A percentile compares a stretch with the other conserved stretches of the same genome.
Evolutionary conservation across 371 early-diverging fungal genomes (phyloP).

Genomic region (Mortierella sp.): DNA sequence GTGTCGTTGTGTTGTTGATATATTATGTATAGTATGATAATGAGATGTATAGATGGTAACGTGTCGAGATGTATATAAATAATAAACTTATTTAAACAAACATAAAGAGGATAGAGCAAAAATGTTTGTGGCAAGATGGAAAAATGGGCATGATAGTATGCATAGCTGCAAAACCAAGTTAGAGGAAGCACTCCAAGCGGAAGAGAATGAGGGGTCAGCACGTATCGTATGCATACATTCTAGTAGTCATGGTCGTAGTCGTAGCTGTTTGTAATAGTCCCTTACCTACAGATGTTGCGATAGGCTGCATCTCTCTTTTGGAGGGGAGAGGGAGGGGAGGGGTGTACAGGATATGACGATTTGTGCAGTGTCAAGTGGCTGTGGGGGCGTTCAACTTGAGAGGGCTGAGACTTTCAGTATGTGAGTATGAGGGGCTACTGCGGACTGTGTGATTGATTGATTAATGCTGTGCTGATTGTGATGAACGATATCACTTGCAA

Average conservation of each 20-base stretch:
- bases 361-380: constrained; percentile 2
- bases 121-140: not conserved
- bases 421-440: not conserved
- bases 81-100: not conserved
- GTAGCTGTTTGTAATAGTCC: not conserved
- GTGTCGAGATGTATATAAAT: not conserved
- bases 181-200: not conserved
- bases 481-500: not conserved
- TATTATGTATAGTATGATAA: too few relatives aligned
- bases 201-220: not conserved
- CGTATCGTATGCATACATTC: not conserved
- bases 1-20: not conserved
- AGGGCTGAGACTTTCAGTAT: not conserved
- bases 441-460: not conserved
- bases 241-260: too few relatives aligned
- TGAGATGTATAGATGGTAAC: too few relatives aligned
- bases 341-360: not conserved
- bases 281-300: constrained; percentile 16
- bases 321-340: not conserved
- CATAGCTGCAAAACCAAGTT: not conserved
- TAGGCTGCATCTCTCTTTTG: constrained; percentile 14
- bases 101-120: not conserved
- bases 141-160: not conserved
- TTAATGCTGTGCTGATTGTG: not conserved
- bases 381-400: not conserved